Evolutionary conservation across 2,329 filamentous ascomycete genomes (phyloP), one percentile per base, ranked within the genome.

Genomic region (Aspergillus jensenii): DNA sequence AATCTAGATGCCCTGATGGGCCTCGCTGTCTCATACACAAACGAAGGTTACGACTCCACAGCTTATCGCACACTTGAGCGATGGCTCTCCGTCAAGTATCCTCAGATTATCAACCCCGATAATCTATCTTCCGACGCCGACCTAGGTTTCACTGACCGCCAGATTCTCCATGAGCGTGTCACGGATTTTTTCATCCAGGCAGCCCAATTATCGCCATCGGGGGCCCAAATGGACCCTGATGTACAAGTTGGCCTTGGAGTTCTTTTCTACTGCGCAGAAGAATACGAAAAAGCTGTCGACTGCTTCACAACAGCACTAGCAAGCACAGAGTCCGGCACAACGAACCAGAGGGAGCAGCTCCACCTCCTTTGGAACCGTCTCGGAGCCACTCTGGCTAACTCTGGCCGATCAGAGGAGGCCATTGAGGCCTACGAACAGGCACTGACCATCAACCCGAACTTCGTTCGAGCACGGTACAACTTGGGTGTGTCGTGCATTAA

Each of bases 251-350:
- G 95, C 1, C 83, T 99, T 1, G 96, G 96, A 37, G 95, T 99
- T 4, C 84, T 99, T 15, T 98, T 99, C 80, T 99, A 99, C 77
- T 95, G 93, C 52, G 92, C 91, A 31, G 95, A 99, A 76, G 93
- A 98, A 72, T 98, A 97, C 79, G 91, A 95, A 73, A 99, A 99
- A 79, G 95, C 95, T 0, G 93, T 99, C 39, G 95, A 99, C 80
- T 99, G 96, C 81, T 99, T 99, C 84, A 90, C 89, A 56, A 88
- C 93, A 1, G 93, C 96, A 0, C 85, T 99, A 23, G 90, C 91
- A 59, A 91, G 87, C 23, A 91, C 90, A 1, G 92, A 96, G 75
- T 84, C 87, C 37, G 95, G 95, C 58, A 86, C 86, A 8, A 89
- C 87, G 59, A 98, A 97, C 78, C 88, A 91, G 62, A 86, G 87